Evolutionary conservation across 2,329 filamentous ascomycete genomes (phyloP).

Genomic region (Pseudonectria foliicola): DNA sequence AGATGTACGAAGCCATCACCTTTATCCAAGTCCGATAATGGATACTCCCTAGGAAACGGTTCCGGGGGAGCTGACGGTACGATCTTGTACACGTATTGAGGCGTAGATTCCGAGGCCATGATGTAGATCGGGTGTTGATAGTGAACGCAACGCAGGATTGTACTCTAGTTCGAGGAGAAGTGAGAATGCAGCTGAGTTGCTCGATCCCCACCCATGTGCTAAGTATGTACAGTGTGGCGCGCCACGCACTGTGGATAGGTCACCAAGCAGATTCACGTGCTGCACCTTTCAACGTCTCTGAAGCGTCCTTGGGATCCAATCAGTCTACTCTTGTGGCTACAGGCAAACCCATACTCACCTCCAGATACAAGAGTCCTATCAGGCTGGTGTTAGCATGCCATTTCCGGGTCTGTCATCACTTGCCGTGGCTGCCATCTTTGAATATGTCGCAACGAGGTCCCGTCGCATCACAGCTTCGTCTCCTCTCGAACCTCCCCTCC

Average conservation of each 20-base stretch:
- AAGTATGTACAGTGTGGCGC: background rate
- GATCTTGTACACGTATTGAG: constrained; percentile 54
- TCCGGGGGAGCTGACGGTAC: constrained; percentile 43
- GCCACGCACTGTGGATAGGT: no score
- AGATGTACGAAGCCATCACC: constrained; percentile 57
- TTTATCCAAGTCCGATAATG: constrained; percentile 51
- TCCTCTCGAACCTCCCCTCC: constrained; percentile 53
- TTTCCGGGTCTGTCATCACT: no score
- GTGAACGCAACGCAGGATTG: no score
- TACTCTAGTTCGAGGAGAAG: no score
- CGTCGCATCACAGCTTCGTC: constrained; percentile 55
- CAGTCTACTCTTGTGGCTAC: background rate
- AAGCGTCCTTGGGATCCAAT: background rate
- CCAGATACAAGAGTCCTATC: no score
- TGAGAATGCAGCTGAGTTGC: no score
- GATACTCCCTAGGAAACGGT: constrained; percentile 46
- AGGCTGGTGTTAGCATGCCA: no score
- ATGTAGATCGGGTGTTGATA: constrained; percentile 1
- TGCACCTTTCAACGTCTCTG: background rate
- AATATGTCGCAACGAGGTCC: constrained; percentile 49
- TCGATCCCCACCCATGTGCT: no score
- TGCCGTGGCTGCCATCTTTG: no score
- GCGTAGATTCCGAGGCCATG: constrained; percentile 27
- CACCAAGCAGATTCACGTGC: no score
- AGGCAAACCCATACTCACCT: no score